Evolutionary conservation across 179 eudicot genomes (phyloP).

Genomic region (Vitellaria paradoxa): DNA sequence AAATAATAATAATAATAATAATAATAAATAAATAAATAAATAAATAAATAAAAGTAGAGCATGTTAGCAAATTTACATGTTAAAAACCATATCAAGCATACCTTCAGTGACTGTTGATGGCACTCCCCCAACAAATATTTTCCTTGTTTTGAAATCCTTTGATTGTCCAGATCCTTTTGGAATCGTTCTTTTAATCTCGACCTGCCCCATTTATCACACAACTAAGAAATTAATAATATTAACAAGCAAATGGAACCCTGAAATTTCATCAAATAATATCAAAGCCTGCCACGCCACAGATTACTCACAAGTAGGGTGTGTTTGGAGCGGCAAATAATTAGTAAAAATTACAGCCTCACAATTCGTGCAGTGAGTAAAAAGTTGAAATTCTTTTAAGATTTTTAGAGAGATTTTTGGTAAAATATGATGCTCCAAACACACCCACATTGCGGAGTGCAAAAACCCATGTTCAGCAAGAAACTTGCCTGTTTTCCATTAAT

Average conservation of each 20-base stretch:
- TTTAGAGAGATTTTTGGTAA: too few relatives aligned
- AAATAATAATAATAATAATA: too few relatives aligned
- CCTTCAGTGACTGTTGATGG: constrained; percentile 50
- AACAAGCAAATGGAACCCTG: not conserved
- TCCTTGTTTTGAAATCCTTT: constrained; percentile 53
- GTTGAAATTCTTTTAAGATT: too few relatives aligned
- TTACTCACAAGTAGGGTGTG: not conserved
- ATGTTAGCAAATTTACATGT: not conserved
- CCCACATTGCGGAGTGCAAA: not conserved
- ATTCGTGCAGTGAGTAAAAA: too few relatives aligned
- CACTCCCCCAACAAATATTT: constrained; percentile 61
- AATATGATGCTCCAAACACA: too few relatives aligned
- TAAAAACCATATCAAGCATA: constrained; percentile 10
- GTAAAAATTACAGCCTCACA: not conserved
- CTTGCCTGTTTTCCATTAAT: constrained; percentile 55
- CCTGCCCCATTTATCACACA: constrained; percentile 24
- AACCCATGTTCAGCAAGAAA: not conserved
- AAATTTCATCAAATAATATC: not conserved
- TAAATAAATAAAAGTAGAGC: not conserved
- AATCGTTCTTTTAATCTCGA: constrained; percentile 63
- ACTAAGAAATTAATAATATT: too few relatives aligned
- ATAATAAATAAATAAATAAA: not conserved
- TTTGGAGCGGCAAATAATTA: too few relatives aligned
- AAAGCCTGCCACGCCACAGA: not conserved
- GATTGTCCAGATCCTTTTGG: constrained; percentile 52